A percentile compares a stretch with the other conserved stretches of the same genome.
Conservation (phyloP, 2,329 filamentous ascomycete species). For the Talaromyces rugulosus region DNA sequence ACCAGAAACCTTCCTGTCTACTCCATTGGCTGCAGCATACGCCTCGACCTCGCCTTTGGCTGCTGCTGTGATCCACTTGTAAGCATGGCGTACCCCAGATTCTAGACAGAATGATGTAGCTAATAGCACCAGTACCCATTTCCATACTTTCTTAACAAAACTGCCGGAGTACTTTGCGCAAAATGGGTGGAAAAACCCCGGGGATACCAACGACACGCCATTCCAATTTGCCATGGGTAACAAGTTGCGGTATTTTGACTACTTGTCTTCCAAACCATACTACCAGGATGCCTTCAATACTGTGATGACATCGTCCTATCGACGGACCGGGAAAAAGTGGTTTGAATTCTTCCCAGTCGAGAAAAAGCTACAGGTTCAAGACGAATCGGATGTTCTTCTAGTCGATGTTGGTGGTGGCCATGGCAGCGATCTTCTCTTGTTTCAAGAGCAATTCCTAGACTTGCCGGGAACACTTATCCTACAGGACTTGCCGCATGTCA, state of each 20-base stretch:
- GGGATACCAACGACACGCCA: constrained; percentile 21
- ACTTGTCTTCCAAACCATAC: constrained; percentile 17
- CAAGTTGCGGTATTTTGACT: constrained; percentile 24
- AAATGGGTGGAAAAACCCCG: constrained; percentile 25
- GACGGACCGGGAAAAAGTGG: constrained; percentile 9
- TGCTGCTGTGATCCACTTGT: background rate
- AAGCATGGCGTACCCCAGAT: background rate
- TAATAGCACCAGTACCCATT: background rate
- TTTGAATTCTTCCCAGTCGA: constrained; percentile 17
- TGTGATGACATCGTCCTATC: constrained; percentile 18
- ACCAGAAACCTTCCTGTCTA: background rate
- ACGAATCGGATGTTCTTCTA: background rate
- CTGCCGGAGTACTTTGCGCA: constrained; percentile 24
- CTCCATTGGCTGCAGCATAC: background rate
- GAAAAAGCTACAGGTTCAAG: constrained; percentile 2
- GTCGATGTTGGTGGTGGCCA: constrained; percentile 5
- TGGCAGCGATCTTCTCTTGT: background rate
- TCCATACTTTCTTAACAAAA: constrained; percentile 1
- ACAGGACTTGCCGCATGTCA: background rate
- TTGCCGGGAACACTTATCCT: background rate
- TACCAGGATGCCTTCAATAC: constrained; percentile 24
- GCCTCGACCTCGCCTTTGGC: background rate
- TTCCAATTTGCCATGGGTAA: constrained; percentile 25
- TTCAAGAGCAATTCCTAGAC: background rate
- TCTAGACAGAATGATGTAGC: background rate